Percentiles rank a stretch among this genome's conserved stretches.
phyloP scores from a whole-genome alignment of 2,329 filamentous ascomycete genomes.

The Arthrobotrys megalospora region DNA sequence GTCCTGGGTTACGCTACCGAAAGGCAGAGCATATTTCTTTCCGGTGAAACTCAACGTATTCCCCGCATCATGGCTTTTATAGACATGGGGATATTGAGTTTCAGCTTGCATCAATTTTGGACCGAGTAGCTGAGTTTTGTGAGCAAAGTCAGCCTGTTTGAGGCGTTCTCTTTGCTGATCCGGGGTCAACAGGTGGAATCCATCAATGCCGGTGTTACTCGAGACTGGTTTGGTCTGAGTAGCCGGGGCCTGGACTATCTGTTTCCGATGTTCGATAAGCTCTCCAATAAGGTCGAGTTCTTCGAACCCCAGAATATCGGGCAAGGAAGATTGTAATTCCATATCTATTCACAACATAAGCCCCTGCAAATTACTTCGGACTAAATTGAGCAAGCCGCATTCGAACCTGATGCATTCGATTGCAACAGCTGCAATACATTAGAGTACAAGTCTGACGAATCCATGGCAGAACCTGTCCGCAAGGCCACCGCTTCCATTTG shows the following conservation, averaged over 20 bases:
- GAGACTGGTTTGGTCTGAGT: constrained; percentile 62
- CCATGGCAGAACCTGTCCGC: constrained; percentile 54
- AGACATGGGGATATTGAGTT: constrained; percentile 91
- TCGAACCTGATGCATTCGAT: constrained; percentile 56
- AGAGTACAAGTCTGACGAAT: constrained; percentile 42
- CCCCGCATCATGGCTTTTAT: constrained; percentile 84
- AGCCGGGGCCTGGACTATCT: constrained; percentile 73
- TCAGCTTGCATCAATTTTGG: constrained; percentile 79
- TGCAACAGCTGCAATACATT: constrained; percentile 60
- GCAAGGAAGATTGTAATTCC: constrained; percentile 89
- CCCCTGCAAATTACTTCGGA: constrained; percentile 65
- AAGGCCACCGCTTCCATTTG: constrained; percentile 48
- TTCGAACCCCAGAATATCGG: constrained; percentile 91
- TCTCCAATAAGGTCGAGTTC: constrained; percentile 94
- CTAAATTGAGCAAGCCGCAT: constrained; percentile 15
- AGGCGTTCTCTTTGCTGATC: constrained; percentile 85
- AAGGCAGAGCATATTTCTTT: constrained; percentile 84
- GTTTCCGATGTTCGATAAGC: constrained; percentile 81
- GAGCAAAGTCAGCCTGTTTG: constrained; percentile 81
- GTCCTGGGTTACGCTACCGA: constrained; percentile 80
- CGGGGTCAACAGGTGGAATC: constrained; percentile 77
- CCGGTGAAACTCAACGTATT: constrained; percentile 87
- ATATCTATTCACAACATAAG: constrained; percentile 74
- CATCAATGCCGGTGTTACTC: constrained; percentile 67
- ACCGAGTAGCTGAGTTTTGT: constrained; percentile 82